Conservation (phyloP, 306 rosid genomes). For the Hylodesmum podocarpum region DNA sequence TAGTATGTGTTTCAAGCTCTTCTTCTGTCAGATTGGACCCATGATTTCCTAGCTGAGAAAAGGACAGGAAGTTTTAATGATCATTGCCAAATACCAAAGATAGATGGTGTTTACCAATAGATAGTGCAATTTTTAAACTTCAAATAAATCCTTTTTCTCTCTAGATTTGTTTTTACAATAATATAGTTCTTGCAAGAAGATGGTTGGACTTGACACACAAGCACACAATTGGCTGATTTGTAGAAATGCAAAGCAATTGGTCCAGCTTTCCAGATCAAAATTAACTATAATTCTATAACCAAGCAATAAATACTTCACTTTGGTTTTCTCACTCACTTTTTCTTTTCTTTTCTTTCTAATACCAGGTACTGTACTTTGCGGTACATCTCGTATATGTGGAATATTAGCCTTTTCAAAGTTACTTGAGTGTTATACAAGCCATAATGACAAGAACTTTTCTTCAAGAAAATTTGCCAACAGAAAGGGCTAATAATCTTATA, state of each 20-base stretch:
- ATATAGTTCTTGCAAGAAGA: conserved; percentile 8
- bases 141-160: background rate
- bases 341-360: background rate
- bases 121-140: background rate
- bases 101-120: background rate
- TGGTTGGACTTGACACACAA: background rate
- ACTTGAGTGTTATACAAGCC: conserved; percentile 5
- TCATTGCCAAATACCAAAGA: background rate
- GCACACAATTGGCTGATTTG: background rate
- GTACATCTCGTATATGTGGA: background rate
- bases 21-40: conserved; percentile 96
- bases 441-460: conserved; percentile 13
- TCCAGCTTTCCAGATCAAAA: background rate
- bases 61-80: conserved; percentile 30
- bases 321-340: background rate
- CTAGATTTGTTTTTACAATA: background rate
- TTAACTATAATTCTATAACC: background rate
- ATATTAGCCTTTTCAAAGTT: conserved; percentile 10
- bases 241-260: conserved; percentile 1
- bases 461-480: conserved; percentile 26
- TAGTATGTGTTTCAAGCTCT: conserved; percentile 97
- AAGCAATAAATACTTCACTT: background rate
- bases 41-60: conserved; percentile 84
- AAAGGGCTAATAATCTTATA: conserved; percentile 29
- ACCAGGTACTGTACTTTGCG: background rate